A percentile compares a stretch with the other conserved stretches of the same genome.
These are phyloP conservation scores for Vachellia pachyceras DNA, from an alignment of 306 rosid genomes.

Conservation along the genomic window DNA sequence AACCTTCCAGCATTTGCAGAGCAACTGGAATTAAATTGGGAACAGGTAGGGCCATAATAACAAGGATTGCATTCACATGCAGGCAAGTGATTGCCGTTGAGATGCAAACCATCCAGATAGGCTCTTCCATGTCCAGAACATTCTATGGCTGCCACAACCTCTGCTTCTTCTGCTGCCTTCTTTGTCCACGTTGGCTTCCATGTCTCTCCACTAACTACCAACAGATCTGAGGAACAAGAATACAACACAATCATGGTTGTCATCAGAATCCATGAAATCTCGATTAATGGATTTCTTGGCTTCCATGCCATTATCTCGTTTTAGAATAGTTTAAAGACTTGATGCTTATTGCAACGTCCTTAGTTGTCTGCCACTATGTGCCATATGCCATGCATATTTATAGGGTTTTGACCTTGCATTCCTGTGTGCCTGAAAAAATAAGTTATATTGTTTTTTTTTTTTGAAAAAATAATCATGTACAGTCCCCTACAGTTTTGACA, in stretches of 20 bases:
- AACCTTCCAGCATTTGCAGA: slow-evolving; percentile 50
- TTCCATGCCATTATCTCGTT: background rate
- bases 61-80: slow-evolving; percentile 63
- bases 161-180: slow-evolving; percentile 54
- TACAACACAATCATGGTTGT: background rate
- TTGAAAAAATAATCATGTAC: no score
- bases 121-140: slow-evolving; percentile 71
- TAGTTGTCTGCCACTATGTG: background rate
- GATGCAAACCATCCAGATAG: slow-evolving; percentile 55
- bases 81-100: slow-evolving; percentile 39
- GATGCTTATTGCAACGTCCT: background rate
- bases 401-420: background rate
- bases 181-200: slow-evolving; percentile 49
- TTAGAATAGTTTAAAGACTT: no score
- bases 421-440: background rate
- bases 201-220: slow-evolving; percentile 6
- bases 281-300: background rate
- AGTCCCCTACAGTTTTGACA: no score
- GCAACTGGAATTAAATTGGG: slow-evolving; percentile 38
- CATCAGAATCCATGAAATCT: background rate
- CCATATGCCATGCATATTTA: background rate
- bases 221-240: background rate
- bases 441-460: no score
- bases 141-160: slow-evolving; percentile 47
- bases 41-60: slow-evolving; percentile 53